A percentile compares a stretch with the other conserved stretches of the same genome.
Conservation (phyloP, 306 rosid genomes). For the Pterocarpus santalinus region DNA sequence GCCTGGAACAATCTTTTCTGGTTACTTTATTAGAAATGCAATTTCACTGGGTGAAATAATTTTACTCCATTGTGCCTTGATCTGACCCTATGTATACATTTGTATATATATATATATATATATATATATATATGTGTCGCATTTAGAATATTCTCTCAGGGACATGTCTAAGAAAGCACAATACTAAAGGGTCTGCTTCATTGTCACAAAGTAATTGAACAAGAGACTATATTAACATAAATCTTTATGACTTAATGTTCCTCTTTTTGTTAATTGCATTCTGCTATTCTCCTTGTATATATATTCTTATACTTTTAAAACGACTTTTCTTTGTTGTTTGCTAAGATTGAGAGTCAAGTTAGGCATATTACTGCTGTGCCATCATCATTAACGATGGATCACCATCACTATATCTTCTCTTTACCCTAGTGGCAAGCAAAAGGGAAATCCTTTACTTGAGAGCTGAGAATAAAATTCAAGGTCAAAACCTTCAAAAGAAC, state of each 20-base stretch:
- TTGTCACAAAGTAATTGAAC: slow-evolving; percentile 25
- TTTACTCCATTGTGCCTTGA: background rate
- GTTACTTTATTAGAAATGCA: slow-evolving; percentile 32
- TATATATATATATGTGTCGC: background rate
- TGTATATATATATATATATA: background rate
- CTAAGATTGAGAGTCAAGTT: slow-evolving; percentile 64
- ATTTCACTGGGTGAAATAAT: slow-evolving; percentile 18
- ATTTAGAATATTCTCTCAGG: slow-evolving; percentile 8
- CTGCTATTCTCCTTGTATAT: slow-evolving; percentile 36
- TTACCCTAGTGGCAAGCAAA: slow-evolving; percentile 70
- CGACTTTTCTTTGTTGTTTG: slow-evolving; percentile 46
- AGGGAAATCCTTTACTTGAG: slow-evolving; percentile 66
- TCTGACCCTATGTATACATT: too few relatives aligned
- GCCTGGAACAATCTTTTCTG: slow-evolving; percentile 22
- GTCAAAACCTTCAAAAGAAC: slow-evolving; percentile 58
- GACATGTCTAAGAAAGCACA: slow-evolving; percentile 11
- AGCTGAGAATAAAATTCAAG: slow-evolving; percentile 48
- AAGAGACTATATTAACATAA: slow-evolving; percentile 41
- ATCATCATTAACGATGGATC: slow-evolving; percentile 54
- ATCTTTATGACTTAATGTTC: slow-evolving; percentile 46
- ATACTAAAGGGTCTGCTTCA: slow-evolving; percentile 18
- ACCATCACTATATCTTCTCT: slow-evolving; percentile 56
- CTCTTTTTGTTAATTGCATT: slow-evolving; percentile 44
- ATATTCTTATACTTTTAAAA: slow-evolving; percentile 49
- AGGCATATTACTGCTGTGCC: slow-evolving; percentile 54